Evolutionary conservation across 2,329 filamentous ascomycete genomes (phyloP).

Genomic region (Botrytis elliptica): DNA sequence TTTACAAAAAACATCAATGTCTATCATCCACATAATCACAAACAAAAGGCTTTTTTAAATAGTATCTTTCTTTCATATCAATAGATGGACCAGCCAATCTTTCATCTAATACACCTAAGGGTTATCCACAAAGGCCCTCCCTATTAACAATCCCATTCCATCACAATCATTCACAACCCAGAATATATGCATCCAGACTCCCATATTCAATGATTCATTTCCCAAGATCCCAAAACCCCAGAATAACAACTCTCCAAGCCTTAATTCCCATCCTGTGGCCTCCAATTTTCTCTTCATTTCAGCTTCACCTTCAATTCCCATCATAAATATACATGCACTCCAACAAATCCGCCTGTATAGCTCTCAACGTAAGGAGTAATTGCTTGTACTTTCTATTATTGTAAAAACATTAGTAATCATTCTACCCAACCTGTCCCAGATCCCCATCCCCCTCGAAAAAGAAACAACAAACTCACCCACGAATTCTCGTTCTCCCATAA

Average conservation of each 20-base stretch:
- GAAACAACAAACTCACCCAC: background rate
- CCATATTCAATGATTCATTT: background rate
- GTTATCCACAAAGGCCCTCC: background rate
- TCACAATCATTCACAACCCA: background rate
- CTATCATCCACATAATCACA: background rate
- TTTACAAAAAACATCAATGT: background rate
- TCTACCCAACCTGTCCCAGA: fast-evolving
- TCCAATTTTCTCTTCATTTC: background rate
- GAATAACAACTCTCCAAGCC: background rate
- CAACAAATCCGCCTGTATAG: background rate
- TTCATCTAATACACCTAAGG: background rate
- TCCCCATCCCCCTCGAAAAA: background rate
- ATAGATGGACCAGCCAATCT: background rate
- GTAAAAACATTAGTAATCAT: background rate
- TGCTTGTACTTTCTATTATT: background rate
- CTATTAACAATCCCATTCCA: background rate
- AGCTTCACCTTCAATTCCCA: background rate
- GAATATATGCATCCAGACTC: background rate
- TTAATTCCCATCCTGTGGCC: background rate
- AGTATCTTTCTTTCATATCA: background rate
- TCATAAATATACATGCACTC: background rate
- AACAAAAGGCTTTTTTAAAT: fast-evolving
- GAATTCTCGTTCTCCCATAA: background rate
- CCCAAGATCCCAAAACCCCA: background rate
- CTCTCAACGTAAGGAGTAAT: background rate